Percentiles rank a stretch among this genome's conserved stretches.
Conservation (phyloP, 179 eudicot genomes). For the Actinidia chinensis region DNA sequence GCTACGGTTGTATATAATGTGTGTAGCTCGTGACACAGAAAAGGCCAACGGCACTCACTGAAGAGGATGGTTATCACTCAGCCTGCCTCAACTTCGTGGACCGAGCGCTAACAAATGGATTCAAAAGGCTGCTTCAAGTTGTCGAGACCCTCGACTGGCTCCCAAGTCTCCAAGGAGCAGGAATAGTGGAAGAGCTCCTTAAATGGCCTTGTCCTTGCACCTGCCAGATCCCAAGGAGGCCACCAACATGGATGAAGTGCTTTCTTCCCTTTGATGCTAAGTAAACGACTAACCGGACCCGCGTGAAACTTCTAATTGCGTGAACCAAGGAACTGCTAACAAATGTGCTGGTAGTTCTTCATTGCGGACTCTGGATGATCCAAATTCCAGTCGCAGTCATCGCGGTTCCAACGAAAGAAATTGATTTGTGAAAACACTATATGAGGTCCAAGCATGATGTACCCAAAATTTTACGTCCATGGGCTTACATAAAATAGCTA, state of each 20-base stretch:
- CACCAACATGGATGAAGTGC: constrained; percentile 61
- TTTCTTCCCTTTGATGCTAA: constrained; percentile 50
- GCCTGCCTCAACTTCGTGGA: constrained; percentile 64
- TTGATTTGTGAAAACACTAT: background rate
- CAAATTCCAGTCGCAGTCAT: background rate
- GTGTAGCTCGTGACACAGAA: constrained; percentile 66
- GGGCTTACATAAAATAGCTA: background rate
- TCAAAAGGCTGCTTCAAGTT: constrained; percentile 31
- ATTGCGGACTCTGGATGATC: background rate
- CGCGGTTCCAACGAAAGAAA: background rate
- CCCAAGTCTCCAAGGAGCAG: constrained; percentile 38
- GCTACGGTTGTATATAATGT: constrained; percentile 74
- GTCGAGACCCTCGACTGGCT: constrained; percentile 57
- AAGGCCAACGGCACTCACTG: constrained; percentile 66
- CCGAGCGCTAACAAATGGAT: constrained; percentile 40
- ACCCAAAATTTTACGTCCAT: background rate
- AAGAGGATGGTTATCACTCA: constrained; percentile 51
- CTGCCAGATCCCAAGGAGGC: constrained; percentile 50
- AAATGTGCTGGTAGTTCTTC: background rate
- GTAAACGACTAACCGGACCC: constrained; percentile 22
- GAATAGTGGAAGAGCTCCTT: constrained; percentile 53
- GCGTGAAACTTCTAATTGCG: background rate
- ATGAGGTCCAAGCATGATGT: background rate
- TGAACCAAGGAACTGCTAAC: background rate
- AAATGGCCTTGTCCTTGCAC: constrained; percentile 71